These are phyloP conservation scores for Westerdykella aurantiaca DNA, from an alignment of 2,329 filamentous ascomycete species.

Conservation along the genomic window DNA sequence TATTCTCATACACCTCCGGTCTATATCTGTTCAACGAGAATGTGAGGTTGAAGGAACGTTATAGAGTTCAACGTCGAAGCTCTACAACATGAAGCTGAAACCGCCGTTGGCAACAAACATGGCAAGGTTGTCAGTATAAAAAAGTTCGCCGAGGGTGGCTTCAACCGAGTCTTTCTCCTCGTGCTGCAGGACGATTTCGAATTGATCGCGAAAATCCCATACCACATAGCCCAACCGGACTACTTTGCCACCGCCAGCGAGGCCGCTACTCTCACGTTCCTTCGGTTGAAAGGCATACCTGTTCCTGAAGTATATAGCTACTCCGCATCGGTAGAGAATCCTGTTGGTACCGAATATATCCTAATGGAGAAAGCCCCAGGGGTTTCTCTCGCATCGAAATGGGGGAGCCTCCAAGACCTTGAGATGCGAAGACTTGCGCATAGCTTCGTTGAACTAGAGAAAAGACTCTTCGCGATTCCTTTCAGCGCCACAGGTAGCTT, in stretches of 20 bases:
- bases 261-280: slow-evolving; percentile 28
- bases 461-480: slow-evolving; percentile 11
- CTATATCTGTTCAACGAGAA: slow-evolving; percentile 11
- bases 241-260: slow-evolving; percentile 28
- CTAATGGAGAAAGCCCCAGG: slow-evolving; percentile 31
- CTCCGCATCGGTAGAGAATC: slow-evolving; percentile 24
- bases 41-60: slow-evolving; percentile 9
- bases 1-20: slow-evolving; percentile 10
- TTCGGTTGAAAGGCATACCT: slow-evolving; percentile 23
- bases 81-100: slow-evolving; percentile 7
- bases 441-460: slow-evolving; percentile 22
- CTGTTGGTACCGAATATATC: slow-evolving; percentile 34
- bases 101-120: slow-evolving; percentile 8
- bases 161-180: slow-evolving; percentile 12
- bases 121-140: slow-evolving; percentile 7
- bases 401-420: slow-evolving; percentile 15
- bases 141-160: slow-evolving; percentile 13
- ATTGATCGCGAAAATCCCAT: slow-evolving; percentile 12
- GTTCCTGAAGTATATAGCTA: slow-evolving; percentile 33
- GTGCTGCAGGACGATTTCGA: slow-evolving; percentile 11
- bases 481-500: slow-evolving; percentile 27
- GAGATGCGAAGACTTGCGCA: slow-evolving; percentile 11
- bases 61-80: slow-evolving; percentile 10
- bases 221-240: slow-evolving; percentile 8
- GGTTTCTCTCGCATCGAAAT: slow-evolving; percentile 17